Conservation (phyloP, 2,329 filamentous ascomycete species). For the Sclerotinia trifoliorum region DNA sequence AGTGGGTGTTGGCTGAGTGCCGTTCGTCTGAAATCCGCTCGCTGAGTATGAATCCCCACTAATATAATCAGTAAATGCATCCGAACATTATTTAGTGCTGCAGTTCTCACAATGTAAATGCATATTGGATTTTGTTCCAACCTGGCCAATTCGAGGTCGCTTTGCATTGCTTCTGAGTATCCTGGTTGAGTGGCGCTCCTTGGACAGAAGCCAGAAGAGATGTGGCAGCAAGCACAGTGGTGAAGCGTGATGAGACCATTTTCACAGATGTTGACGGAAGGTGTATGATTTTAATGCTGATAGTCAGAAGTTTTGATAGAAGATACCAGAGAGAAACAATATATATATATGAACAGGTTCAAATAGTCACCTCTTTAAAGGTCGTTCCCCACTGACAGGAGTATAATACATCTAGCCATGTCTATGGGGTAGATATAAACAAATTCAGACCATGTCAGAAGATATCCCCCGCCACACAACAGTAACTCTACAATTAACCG, state of each 20-base stretch:
- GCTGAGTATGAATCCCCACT: slow-evolving; percentile 46
- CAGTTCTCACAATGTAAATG: slow-evolving; percentile 45
- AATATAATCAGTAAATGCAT: slow-evolving; percentile 3
- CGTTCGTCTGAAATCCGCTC: slow-evolving; percentile 42
- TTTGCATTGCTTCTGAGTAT: slow-evolving; percentile 26
- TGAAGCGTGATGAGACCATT: background rate
- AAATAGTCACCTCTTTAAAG: background rate
- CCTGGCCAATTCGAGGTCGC: slow-evolving; percentile 41
- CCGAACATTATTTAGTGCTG: background rate
- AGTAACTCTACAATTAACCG: background rate
- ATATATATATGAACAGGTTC: background rate
- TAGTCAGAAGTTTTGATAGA: no score
- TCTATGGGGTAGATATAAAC: background rate
- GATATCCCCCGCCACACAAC: background rate
- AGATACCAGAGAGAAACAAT: no score
- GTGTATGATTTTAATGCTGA: background rate
- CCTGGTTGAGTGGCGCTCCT: background rate
- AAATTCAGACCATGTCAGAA: background rate
- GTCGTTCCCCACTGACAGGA: background rate
- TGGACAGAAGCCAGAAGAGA: slow-evolving; percentile 10
- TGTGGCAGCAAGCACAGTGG: background rate
- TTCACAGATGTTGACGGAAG: background rate
- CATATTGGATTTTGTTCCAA: slow-evolving; percentile 43
- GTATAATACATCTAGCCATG: no score
- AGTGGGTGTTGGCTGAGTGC: slow-evolving; percentile 39